A percentile compares a stretch with the other conserved stretches of the same genome.
These are phyloP conservation scores for Globisporangium recalcitrans DNA, from an alignment of 352 stramenopile genomes.

Conservation along the genomic window DNA sequence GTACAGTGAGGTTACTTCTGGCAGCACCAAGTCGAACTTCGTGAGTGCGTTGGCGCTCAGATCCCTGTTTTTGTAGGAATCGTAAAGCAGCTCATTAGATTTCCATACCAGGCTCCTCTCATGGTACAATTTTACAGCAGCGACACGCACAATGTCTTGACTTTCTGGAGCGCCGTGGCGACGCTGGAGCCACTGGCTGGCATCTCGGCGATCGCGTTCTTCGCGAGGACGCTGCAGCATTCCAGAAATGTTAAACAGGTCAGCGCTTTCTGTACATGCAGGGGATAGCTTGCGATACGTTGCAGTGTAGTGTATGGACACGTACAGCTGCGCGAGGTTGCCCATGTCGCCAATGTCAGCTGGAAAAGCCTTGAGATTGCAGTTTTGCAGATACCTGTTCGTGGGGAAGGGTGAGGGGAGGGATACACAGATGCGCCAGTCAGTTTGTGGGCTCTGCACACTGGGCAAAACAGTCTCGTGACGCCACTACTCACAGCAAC, in stretches of 20 bases:
- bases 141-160: slow-evolving; percentile 37
- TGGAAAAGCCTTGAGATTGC: slow-evolving; percentile 48
- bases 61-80: slow-evolving; percentile 23
- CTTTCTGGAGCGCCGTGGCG: slow-evolving; percentile 29
- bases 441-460: neutral
- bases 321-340: slow-evolving; percentile 55
- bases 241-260: neutral
- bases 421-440: neutral
- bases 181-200: slow-evolving; percentile 31
- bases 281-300: neutral
- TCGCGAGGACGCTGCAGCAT: slow-evolving; percentile 41
- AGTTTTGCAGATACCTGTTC: slow-evolving; percentile 61
- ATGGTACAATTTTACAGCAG: neutral
- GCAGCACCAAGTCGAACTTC: slow-evolving; percentile 36
- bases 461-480: neutral
- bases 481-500: slow-evolving; percentile 22
- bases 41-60: slow-evolving; percentile 41
- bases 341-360: slow-evolving; percentile 39
- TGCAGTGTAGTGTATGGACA: neutral
- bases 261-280: neutral
- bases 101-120: neutral
- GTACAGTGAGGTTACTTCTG: slow-evolving; percentile 36
- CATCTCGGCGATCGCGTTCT: slow-evolving; percentile 45
- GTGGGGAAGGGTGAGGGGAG: neutral
- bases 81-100: neutral